Evolutionary conservation across 352 stramenopile genomes (phyloP).

Genomic region (Pythium coloratum): DNA sequence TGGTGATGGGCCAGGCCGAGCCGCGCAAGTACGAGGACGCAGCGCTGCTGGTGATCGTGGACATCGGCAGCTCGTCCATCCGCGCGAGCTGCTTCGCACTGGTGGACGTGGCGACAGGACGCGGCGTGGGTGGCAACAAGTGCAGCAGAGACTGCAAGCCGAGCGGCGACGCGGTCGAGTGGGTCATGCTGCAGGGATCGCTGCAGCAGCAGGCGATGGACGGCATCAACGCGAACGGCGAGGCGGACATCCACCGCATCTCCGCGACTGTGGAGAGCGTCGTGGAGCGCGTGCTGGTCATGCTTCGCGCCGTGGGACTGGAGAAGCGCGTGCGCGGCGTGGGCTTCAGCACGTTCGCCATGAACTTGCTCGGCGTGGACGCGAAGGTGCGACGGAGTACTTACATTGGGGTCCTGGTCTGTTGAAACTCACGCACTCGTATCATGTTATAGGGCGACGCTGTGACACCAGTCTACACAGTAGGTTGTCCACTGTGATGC

Average conservation of each 20-base stretch:
- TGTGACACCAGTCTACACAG: conserved; percentile 80
- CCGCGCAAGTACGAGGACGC: conserved; percentile 45
- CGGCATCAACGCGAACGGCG: conserved; percentile 54
- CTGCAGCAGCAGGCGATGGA: conserved; percentile 60
- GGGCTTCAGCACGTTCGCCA: conserved; percentile 93
- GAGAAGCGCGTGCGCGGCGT: conserved; percentile 61
- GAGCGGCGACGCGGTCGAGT: conserved; percentile 31
- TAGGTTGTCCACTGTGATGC: conserved; percentile 18
- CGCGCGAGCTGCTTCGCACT: conserved; percentile 87
- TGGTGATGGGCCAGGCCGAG: conserved; percentile 34
- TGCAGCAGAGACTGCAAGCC: not conserved
- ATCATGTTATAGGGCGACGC: conserved; percentile 37
- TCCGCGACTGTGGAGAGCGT: conserved; percentile 47
- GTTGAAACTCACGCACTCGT: not conserved
- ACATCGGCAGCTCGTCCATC: conserved; percentile 93
- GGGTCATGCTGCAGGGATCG: conserved; percentile 63
- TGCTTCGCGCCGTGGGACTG: conserved; percentile 49
- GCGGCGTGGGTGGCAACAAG: not conserved
- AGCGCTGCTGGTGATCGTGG: conserved; percentile 77
- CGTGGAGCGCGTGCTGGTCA: conserved; percentile 46
- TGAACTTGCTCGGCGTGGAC: conserved; percentile 93
- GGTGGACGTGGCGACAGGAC: conserved; percentile 23
- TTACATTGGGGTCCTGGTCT: not conserved
- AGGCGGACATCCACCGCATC: conserved; percentile 55
- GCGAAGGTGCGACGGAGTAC: conserved; percentile 25